phyloP scores from a whole-genome alignment of 2,329 filamentous ascomycete species.

The Fusarium udum region DNA sequence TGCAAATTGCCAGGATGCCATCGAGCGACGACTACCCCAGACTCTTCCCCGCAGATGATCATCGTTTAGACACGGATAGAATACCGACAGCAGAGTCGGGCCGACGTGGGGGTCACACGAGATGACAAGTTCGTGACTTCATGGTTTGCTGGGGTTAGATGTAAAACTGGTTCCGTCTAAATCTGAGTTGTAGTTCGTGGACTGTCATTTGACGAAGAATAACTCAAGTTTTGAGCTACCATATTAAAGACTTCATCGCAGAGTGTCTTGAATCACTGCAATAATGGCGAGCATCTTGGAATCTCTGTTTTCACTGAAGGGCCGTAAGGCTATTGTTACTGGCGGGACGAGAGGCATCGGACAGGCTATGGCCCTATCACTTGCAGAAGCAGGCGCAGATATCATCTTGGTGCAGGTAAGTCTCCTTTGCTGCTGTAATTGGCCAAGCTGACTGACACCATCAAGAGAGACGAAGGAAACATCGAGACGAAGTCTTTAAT shows the following conservation, averaged over 20 bases:
- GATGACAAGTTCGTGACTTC: background rate
- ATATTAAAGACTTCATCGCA: background rate
- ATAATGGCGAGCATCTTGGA: background rate
- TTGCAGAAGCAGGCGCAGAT: conserved; percentile 69
- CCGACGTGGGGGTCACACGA: background rate
- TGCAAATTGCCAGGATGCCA: background rate
- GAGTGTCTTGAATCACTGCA: fast-evolving
- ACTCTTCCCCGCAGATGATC: background rate
- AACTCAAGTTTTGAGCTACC: background rate
- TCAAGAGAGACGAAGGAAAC: conserved; percentile 51
- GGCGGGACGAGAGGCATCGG: conserved; percentile 67
- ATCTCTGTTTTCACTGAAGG: conserved; percentile 61
- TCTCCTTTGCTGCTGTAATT: background rate
- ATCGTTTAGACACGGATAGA: background rate
- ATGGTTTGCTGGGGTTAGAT: no score
- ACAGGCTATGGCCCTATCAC: conserved; percentile 63
- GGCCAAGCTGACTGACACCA: background rate
- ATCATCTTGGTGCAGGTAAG: conserved; percentile 63
- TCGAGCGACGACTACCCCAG: background rate
- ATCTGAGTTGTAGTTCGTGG: background rate
- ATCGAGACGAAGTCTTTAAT: conserved; percentile 67
- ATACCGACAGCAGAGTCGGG: background rate
- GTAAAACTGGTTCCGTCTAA: background rate
- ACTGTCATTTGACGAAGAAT: background rate
- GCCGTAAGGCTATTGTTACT: conserved; percentile 65